These are phyloP conservation scores for Botrytis paeoniae DNA, from an alignment of 2,329 filamentous ascomycete genomes.

Conservation along the genomic window DNA sequence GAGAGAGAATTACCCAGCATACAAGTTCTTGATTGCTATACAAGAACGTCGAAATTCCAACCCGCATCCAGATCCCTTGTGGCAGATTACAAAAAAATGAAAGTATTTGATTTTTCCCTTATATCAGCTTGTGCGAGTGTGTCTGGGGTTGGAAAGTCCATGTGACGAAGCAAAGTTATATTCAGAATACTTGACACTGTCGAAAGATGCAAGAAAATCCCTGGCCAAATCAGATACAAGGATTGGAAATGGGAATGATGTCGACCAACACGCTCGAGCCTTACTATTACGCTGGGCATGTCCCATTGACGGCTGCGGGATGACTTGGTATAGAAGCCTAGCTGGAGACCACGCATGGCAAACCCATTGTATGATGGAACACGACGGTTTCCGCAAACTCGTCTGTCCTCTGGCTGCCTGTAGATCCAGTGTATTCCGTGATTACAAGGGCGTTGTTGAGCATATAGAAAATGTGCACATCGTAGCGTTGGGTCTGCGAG, in stretches of 20 bases:
- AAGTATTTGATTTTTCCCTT: background rate
- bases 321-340: background rate
- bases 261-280: background rate
- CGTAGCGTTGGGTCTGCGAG: background rate
- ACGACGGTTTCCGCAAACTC: background rate
- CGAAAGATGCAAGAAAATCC: background rate
- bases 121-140: background rate
- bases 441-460: background rate
- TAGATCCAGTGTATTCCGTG: background rate
- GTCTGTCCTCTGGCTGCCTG: background rate
- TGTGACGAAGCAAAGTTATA: background rate
- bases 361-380: background rate
- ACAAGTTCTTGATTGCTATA: background rate
- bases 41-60: background rate
- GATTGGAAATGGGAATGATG: background rate
- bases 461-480: background rate
- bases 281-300: background rate
- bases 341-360: background rate
- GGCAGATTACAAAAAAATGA: background rate
- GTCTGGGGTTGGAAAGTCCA: background rate
- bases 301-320: background rate
- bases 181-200: background rate
- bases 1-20: background rate
- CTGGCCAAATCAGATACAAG: background rate
- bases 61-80: background rate